These are phyloP conservation scores for Schizothecium vesticola DNA, from an alignment of 495 filamentous ascomycete genomes.

Conservation along the genomic window DNA sequence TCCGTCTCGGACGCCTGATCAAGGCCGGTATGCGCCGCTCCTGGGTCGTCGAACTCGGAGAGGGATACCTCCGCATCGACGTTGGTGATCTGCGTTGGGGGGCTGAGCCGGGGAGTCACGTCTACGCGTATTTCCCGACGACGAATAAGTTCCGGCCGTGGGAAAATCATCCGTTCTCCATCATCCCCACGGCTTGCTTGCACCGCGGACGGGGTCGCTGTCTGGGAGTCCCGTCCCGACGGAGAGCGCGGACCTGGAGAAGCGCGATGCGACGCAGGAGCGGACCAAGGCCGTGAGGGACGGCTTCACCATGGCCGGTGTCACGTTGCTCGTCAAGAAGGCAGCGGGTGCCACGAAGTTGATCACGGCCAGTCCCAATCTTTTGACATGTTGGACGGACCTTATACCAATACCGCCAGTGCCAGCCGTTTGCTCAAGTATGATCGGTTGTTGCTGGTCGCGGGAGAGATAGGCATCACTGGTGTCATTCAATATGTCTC, in stretches of 20 bases:
- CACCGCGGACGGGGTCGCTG: background rate
- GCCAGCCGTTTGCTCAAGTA: slow-evolving; percentile 9
- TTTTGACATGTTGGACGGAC: slow-evolving; percentile 32
- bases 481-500: slow-evolving; percentile 24
- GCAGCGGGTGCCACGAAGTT: slow-evolving; percentile 26
- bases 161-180: slow-evolving; percentile 48
- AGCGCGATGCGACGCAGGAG: background rate
- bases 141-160: slow-evolving; percentile 30
- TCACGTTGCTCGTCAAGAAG: slow-evolving; percentile 30
- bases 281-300: background rate
- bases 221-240: background rate
- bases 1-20: slow-evolving; percentile 26
- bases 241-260: background rate
- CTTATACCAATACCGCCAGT: slow-evolving; percentile 17
- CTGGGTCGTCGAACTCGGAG: slow-evolving; percentile 27
- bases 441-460: slow-evolving; percentile 38
- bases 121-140: slow-evolving; percentile 42
- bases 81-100: slow-evolving; percentile 21
- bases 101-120: slow-evolving; percentile 15
- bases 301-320: background rate
- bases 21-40: slow-evolving; percentile 30
- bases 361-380: slow-evolving; percentile 7
- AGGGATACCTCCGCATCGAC: slow-evolving; percentile 33
- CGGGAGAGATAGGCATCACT: slow-evolving; percentile 43
- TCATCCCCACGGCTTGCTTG: slow-evolving; percentile 2